Conservation (phyloP, 208 protist genomes). For the Borovskyia barvae region DNA sequence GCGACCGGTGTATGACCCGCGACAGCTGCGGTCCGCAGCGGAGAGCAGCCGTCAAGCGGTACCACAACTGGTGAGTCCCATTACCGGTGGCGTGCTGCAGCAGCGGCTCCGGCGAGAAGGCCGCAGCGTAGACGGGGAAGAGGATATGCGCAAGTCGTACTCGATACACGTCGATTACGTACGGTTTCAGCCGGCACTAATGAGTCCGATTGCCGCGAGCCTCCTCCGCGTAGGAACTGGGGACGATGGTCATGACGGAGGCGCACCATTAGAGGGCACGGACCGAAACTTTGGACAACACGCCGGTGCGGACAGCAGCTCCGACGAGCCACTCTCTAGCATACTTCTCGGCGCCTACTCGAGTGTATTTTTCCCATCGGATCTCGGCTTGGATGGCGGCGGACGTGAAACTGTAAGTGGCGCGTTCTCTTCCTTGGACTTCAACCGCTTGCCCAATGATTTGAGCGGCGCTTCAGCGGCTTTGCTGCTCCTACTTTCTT, state of each 20-base stretch:
- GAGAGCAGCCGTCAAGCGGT: slow-evolving; percentile 6
- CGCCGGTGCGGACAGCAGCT: too few species aligned
- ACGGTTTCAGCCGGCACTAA: slow-evolving; percentile 48
- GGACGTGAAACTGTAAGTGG: background rate
- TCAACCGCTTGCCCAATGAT: background rate
- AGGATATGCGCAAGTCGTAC: slow-evolving; percentile 36
- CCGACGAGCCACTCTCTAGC: slow-evolving; percentile 11
- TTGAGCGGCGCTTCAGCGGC: background rate
- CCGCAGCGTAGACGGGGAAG: background rate
- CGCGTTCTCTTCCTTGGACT: background rate
- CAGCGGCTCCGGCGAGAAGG: too few species aligned
- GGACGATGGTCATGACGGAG: background rate
- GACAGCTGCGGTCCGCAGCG: slow-evolving; percentile 10
- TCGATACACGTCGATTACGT: slow-evolving; percentile 79
- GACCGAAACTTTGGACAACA: background rate
- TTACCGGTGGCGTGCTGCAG: too few species aligned
- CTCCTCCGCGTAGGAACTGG: background rate
- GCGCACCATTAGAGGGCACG: background rate
- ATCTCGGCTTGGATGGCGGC: background rate
- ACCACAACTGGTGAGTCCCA: too few species aligned
- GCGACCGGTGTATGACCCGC: slow-evolving; percentile 48
- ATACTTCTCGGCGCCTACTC: slow-evolving; percentile 18
- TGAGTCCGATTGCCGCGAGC: background rate
- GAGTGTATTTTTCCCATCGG: slow-evolving; percentile 5
- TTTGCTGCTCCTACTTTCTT: slow-evolving; percentile 26